Percentiles rank a stretch among this genome's conserved stretches.
phyloP scores from a whole-genome alignment of 2,329 filamentous ascomycete genomes.

The Xylaria sp. region DNA sequence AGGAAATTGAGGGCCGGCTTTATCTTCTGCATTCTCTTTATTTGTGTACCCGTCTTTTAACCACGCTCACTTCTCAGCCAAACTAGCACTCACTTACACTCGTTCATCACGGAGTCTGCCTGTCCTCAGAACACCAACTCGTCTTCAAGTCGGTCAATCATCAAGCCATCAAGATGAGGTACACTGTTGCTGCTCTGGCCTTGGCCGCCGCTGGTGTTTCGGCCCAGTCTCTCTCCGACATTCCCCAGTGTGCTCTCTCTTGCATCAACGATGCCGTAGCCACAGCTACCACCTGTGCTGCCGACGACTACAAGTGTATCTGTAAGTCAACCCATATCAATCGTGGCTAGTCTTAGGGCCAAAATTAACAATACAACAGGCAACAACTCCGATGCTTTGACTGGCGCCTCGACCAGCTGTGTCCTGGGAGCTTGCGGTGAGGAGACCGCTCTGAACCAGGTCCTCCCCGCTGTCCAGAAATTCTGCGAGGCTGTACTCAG shows the following conservation, averaged over 20 bases:
- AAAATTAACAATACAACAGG: constrained; percentile 28
- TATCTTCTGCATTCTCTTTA: neutral
- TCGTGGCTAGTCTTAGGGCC: neutral
- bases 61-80: constrained; percentile 28
- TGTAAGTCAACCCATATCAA: constrained; percentile 37
- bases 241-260: constrained; percentile 43
- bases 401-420: constrained; percentile 39
- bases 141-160: constrained; percentile 4
- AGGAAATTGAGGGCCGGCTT: constrained; percentile 12
- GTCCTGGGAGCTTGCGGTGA: constrained; percentile 42
- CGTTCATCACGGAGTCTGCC: constrained; percentile 14
- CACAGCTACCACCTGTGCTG: constrained; percentile 37
- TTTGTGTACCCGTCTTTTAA: constrained; percentile 19
- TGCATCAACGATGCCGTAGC: constrained; percentile 41
- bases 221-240: constrained; percentile 42
- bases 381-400: constrained; percentile 36
- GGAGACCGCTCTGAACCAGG: constrained; percentile 36
- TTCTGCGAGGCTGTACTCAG: constrained; percentile 42
- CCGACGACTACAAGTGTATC: constrained; percentile 44
- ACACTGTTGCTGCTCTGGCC: constrained; percentile 39
- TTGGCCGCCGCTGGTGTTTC: constrained; percentile 39
- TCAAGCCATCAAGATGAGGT: constrained; percentile 44
- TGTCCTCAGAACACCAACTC: constrained; percentile 16
- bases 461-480: constrained; percentile 41
- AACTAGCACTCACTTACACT: constrained; percentile 22